Base-by-base conservation (phyloP, 2,329 filamentous ascomycete genomes). In the Botrytis elliptica region DNA sequence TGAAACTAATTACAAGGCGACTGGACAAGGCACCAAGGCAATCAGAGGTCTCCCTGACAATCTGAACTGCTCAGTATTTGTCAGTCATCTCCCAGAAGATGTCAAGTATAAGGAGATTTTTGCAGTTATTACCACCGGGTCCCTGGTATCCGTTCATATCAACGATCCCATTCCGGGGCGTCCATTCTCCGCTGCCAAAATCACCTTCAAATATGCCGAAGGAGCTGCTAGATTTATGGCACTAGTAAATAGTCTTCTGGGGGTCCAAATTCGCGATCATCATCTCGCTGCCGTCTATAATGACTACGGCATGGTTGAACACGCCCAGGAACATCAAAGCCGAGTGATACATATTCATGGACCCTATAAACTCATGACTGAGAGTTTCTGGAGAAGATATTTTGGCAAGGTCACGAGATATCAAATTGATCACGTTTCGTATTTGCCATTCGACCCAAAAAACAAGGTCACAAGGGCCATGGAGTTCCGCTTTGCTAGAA, bases 401-500 rank as follows among this genome's bases (percentile, higher is more conserved):
- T 67, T 67, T 36, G 8, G 36, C 14, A 57, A 10, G 16, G 3
- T 67, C 29, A 38, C 64, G 7, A 38, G 33, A 18, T 67, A 38
- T 18, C 6, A 52, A 8, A 44, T 67, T 10, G 33, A 52, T n/a
- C 36, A 40, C n/a, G 33, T 38, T 36, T 8, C 3, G 0, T 55
- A 71, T 33, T 20, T 75, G 38, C 52, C 33, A 4, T 42, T 20
- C 36, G 22, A 33, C 10, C 57, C 29, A 10, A 33, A 18, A 2
- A 33, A 60, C 4, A 36, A 36, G 2, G 29, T 60, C 33, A 60
- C 18, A 22, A 60, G 57, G 2, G 22, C 9, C 0, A 71, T 76
- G 66, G 74, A 76, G 33, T 72, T 76, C 7, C 36, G 64, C 2
- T 76, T 76, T 49, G 33, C 64, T n/a, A 49, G 73, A n/a, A 42